Conservation (phyloP, 768 basidiomycete species). For the Boletus sp. region DNA sequence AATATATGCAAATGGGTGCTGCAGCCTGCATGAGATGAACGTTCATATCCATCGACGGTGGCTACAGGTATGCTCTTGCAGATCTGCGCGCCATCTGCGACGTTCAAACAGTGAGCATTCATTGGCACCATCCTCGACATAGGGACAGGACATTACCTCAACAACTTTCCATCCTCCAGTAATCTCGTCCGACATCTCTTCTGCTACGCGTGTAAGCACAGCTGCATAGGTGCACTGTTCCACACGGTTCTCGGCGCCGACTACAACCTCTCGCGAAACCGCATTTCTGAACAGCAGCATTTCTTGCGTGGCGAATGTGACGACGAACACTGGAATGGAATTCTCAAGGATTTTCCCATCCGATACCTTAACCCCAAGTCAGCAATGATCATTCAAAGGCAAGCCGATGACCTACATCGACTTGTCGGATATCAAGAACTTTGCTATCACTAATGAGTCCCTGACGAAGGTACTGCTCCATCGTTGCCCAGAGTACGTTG, state of each 20-base stretch:
- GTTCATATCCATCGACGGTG: background rate
- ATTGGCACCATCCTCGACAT: background rate
- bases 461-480: slow-evolving; percentile 90
- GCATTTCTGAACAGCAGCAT: slow-evolving; percentile 88
- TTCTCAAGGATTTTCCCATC: slow-evolving; percentile 90
- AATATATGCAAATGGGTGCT: slow-evolving; percentile 12
- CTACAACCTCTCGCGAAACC: slow-evolving; percentile 80
- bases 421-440: slow-evolving; percentile 94
- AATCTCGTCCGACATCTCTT: slow-evolving; percentile 86
- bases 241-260: slow-evolving; percentile 88
- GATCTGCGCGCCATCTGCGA: slow-evolving; percentile 52
- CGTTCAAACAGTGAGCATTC: background rate
- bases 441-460: slow-evolving; percentile 91
- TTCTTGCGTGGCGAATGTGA: slow-evolving; percentile 93
- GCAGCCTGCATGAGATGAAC: background rate
- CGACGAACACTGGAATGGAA: slow-evolving; percentile 84
- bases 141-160: slow-evolving; percentile 59
- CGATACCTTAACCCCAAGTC: slow-evolving; percentile 52
- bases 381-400: slow-evolving; percentile 1
- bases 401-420: slow-evolving; percentile 66
- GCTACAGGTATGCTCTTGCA: slow-evolving; percentile 47
- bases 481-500: slow-evolving; percentile 97
- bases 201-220: slow-evolving; percentile 83
- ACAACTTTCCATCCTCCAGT: slow-evolving; percentile 99
- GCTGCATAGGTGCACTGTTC: slow-evolving; percentile 94